phyloP scores from a whole-genome alignment of 176 grass and related monocot species.

The Guadua angustifolia region DNA sequence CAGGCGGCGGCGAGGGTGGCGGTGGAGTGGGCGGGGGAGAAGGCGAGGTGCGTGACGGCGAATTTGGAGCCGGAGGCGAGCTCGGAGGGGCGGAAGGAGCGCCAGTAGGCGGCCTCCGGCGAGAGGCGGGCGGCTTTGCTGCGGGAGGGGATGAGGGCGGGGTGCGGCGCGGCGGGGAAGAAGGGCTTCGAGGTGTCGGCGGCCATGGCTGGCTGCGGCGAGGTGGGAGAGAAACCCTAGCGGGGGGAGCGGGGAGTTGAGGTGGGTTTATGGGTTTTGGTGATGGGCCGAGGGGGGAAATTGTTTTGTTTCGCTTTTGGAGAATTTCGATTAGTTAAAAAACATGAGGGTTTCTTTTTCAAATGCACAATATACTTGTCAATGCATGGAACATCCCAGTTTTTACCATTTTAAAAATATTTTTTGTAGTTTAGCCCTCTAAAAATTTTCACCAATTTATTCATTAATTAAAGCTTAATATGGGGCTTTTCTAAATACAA shows the following conservation, averaged over 20 bases:
- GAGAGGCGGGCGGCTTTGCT: slow-evolving; percentile 40
- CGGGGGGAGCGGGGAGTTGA: background rate
- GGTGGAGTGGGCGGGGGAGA: slow-evolving; percentile 50
- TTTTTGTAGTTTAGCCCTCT: no score
- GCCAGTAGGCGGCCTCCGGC: slow-evolving; percentile 73
- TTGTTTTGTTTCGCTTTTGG: background rate
- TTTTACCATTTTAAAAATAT: no score
- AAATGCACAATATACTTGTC: no score
- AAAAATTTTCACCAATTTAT: no score
- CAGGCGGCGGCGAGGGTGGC: slow-evolving; percentile 61
- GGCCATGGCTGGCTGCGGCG: slow-evolving; percentile 51
- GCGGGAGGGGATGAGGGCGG: slow-evolving; percentile 44
- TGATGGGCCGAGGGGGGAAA: background rate
- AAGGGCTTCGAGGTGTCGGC: slow-evolving; percentile 54
- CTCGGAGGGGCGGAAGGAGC: slow-evolving; percentile 67
- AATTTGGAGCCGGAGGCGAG: slow-evolving; percentile 58
- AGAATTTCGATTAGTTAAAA: no score
- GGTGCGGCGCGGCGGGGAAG: slow-evolving; percentile 52
- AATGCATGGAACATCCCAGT: no score
- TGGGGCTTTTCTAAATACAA: no score
- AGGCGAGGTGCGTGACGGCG: slow-evolving; percentile 72
- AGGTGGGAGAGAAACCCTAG: slow-evolving; percentile 42
- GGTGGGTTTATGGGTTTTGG: slow-evolving; percentile 31
- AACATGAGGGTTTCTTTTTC: no score
- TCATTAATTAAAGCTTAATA: no score